phyloP scores from a whole-genome alignment of 805 yeast genomes.

The Danielia oregonensis region DNA sequence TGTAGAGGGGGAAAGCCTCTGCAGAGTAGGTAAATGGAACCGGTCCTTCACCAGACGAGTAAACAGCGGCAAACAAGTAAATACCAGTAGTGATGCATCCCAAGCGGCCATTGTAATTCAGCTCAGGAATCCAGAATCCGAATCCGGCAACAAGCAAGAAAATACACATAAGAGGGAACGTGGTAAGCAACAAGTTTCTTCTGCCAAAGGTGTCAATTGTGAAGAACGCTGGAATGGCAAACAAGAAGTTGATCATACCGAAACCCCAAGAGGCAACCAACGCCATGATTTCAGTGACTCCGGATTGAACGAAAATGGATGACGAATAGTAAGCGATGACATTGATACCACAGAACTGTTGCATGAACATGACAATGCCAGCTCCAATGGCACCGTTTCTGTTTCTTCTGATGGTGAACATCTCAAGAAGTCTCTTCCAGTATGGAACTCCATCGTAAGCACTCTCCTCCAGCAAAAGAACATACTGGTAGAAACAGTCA shows the following conservation, averaged over 20 bases:
- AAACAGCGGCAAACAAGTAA: constrained; percentile 66
- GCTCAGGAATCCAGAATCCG: constrained; percentile 63
- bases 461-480: constrained; percentile 58
- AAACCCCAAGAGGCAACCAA: constrained; percentile 83
- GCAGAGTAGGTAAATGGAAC: constrained; percentile 89
- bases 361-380: constrained; percentile 83
- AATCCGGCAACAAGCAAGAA: constrained; percentile 63
- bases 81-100: constrained; percentile 72
- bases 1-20: constrained; percentile 75
- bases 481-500: constrained; percentile 57
- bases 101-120: constrained; percentile 46
- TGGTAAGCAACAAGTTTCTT: constrained; percentile 51
- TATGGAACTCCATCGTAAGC: constrained; percentile 46
- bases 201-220: constrained; percentile 79
- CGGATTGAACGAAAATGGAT: constrained; percentile 65
- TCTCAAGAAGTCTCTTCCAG: constrained; percentile 46
- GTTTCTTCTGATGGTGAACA: constrained; percentile 72
- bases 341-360: constrained; percentile 87
- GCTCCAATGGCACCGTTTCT: constrained; percentile 80
- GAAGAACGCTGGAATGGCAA: constrained; percentile 79
- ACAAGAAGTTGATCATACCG: constrained; percentile 74
- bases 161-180: constrained; percentile 63
- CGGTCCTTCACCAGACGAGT: constrained; percentile 85
- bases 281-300: constrained; percentile 58
- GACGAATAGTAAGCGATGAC: constrained; percentile 86